phyloP scores from a whole-genome alignment of 768 basidiomycete genomes.

The Clitopilus hobsonii region DNA sequence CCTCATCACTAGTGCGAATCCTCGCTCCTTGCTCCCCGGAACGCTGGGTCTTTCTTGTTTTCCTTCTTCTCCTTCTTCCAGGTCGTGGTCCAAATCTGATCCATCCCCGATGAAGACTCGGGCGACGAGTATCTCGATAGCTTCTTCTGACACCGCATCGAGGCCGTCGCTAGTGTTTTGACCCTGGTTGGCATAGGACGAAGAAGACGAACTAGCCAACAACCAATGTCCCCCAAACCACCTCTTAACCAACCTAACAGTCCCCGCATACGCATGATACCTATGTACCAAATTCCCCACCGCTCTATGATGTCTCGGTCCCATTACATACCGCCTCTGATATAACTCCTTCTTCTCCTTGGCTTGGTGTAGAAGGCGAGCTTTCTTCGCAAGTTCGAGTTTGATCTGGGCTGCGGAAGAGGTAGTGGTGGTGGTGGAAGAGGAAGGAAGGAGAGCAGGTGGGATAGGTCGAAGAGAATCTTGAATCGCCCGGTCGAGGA shows the following conservation, averaged over 20 bases:
- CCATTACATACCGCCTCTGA: constrained; percentile 68
- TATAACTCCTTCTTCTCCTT: constrained; percentile 56
- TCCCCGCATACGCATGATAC: constrained; percentile 74
- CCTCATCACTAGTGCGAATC: constrained; percentile 69
- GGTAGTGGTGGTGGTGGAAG: too few relatives aligned
- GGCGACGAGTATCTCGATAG: constrained; percentile 82
- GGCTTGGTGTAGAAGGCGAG: constrained; percentile 45
- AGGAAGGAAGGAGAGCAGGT: constrained; percentile 34
- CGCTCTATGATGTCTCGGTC: constrained; percentile 82
- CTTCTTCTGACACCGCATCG: too few relatives aligned
- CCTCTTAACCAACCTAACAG: constrained; percentile 84
- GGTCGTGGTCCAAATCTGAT: constrained; percentile 10
- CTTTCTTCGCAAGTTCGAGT: constrained; percentile 35
- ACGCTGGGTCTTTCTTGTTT: constrained; percentile 35
- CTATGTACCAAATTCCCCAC: constrained; percentile 77
- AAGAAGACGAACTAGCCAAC: too few relatives aligned
- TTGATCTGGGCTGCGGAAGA: constrained; percentile 13
- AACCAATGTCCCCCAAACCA: constrained; percentile 94
- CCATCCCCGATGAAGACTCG: constrained; percentile 64
- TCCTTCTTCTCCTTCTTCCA: constrained; percentile 27
- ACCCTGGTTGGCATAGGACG: too few relatives aligned
- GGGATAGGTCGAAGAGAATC: constrained; percentile 35
- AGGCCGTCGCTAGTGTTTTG: too few relatives aligned
- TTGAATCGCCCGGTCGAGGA: constrained; percentile 67
- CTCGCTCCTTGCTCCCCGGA: constrained; percentile 75